These are phyloP conservation scores for Aspergillus biplanus DNA, from an alignment of 495 filamentous ascomycete genomes.

Conservation along the genomic window DNA sequence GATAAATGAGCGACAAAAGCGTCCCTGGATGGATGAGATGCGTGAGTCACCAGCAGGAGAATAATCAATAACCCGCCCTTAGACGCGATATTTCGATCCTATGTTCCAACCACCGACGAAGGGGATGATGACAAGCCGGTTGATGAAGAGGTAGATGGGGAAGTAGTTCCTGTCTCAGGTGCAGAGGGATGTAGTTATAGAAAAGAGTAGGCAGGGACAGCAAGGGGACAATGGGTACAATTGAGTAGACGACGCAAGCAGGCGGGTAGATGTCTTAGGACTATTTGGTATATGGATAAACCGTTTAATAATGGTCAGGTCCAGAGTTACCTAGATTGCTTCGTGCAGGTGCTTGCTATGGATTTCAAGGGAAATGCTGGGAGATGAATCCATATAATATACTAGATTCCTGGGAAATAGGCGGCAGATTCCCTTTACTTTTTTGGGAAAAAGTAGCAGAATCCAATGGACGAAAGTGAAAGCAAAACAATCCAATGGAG, in stretches of 20 bases:
- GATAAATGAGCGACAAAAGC: conserved; percentile 19
- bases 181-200: conserved; percentile 32
- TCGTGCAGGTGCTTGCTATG: conserved; percentile 6
- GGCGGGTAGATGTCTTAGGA: conserved; percentile 28
- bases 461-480: neutral
- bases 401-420: neutral
- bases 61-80: conserved; percentile 26
- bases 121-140: conserved; percentile 6
- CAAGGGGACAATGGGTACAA: conserved; percentile 32
- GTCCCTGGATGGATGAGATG: conserved; percentile 10
- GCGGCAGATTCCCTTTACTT: conserved; percentile 9
- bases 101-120: conserved; percentile 15
- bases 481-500: conserved; percentile 4
- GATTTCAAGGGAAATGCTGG: conserved; percentile 7
- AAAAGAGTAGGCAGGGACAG: conserved; percentile 28
- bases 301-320: conserved; percentile 8
- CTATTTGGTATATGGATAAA: conserved; percentile 18
- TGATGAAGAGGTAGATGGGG: conserved; percentile 13
- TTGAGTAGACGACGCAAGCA: conserved; percentile 22
- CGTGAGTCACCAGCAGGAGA: conserved; percentile 16
- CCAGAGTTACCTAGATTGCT: conserved; percentile 3
- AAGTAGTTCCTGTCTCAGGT: conserved; percentile 38
- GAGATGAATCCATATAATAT: conserved; percentile 19
- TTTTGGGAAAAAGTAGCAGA: conserved; percentile 18
- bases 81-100: conserved; percentile 27